Conservation (phyloP, 75 land plant genomes). For the Azolla pinnata region DNA sequence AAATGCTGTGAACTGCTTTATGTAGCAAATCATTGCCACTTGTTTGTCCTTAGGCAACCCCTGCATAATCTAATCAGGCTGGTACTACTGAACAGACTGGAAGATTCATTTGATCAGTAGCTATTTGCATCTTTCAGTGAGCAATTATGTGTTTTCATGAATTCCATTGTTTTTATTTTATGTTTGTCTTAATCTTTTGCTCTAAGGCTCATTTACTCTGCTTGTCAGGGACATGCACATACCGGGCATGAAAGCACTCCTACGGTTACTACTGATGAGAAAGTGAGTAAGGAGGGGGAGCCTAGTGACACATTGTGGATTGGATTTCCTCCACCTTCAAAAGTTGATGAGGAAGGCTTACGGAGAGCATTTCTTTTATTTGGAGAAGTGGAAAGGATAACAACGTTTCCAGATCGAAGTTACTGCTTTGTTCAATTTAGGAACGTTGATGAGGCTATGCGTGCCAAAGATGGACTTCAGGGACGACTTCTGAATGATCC, state of each 20-base stretch:
- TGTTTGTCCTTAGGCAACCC: no score
- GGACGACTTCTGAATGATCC: conserved; percentile 88
- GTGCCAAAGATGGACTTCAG: conserved; percentile 74
- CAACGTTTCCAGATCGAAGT: conserved; percentile 58
- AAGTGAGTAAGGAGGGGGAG: conserved; percentile 40
- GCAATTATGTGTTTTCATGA: no score
- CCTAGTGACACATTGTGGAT: conserved; percentile 83
- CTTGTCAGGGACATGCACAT: conserved; percentile 11
- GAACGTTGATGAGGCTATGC: conserved; percentile 73
- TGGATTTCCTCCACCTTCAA: conserved; percentile 64
- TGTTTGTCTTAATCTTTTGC: neutral
- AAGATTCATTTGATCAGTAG: no score
- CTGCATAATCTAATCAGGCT: no score
- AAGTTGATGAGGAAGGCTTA: conserved; percentile 70
- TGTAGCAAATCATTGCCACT: no score
- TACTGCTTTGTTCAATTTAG: conserved; percentile 81
- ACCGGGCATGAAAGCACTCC: conserved; percentile 1
- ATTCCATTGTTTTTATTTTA: no score
- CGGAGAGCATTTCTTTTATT: conserved; percentile 78
- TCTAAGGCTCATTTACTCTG: neutral
- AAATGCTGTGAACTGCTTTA: no score
- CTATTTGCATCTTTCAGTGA: no score
- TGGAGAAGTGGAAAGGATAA: conserved; percentile 88
- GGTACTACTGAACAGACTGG: no score
- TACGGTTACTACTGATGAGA: conserved; percentile 5